These are phyloP conservation scores for Candida piceae DNA, from an alignment of 805 yeast genomes.

Conservation along the genomic window DNA sequence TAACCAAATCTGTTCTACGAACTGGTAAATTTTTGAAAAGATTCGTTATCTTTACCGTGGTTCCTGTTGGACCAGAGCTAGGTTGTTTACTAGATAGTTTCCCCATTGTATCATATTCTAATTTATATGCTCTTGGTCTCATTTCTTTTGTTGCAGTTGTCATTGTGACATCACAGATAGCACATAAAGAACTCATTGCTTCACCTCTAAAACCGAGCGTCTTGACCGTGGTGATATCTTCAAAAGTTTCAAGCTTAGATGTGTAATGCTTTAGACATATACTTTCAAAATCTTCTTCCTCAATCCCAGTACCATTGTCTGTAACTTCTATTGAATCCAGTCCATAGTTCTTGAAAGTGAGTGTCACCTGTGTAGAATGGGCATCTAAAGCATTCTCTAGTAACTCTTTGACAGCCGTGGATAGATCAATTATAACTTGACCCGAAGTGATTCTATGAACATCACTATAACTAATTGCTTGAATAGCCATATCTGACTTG, in stretches of 20 bases:
- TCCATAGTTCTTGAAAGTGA: constrained; percentile 68
- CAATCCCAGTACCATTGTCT: constrained; percentile 69
- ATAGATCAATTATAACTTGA: constrained; percentile 80
- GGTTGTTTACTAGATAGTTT: constrained; percentile 31
- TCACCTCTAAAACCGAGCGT: constrained; percentile 81
- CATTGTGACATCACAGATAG: constrained; percentile 44
- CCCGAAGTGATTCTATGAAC: constrained; percentile 82
- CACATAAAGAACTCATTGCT: constrained; percentile 67
- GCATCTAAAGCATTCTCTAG: constrained; percentile 89
- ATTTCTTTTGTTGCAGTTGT: constrained; percentile 42
- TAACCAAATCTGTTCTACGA: constrained; percentile 65
- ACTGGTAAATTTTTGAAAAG: constrained; percentile 77
- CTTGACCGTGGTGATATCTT: constrained; percentile 43
- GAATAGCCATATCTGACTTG: constrained; percentile 21
- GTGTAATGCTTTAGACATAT: constrained; percentile 64
- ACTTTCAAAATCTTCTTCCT: constrained; percentile 42
- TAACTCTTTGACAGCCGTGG: constrained; percentile 76
- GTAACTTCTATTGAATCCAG: constrained; percentile 59
- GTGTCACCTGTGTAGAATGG: constrained; percentile 57
- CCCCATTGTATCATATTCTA: constrained; percentile 58
- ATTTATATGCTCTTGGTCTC: constrained; percentile 52
- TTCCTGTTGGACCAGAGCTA: constrained; percentile 61
- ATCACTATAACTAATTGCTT: constrained; percentile 44
- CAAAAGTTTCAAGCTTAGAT: constrained; percentile 55
- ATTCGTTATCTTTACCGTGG: constrained; percentile 51